These are phyloP conservation scores for Phytophthora sansomeana DNA, from an alignment of 352 stramenopile species.

Conservation along the genomic window DNA sequence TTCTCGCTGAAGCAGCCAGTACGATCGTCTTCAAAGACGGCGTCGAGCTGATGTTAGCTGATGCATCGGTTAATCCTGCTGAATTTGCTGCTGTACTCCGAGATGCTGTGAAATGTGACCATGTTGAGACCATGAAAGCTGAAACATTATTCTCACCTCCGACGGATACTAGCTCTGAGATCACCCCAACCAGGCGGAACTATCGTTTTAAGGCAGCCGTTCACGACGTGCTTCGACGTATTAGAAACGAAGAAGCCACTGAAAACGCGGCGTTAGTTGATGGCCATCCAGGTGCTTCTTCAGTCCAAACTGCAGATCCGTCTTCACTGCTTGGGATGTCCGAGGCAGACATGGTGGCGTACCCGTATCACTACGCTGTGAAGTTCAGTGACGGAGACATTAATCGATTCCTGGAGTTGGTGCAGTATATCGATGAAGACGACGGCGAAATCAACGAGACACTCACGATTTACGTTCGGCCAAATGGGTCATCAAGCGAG, in stretches of 20 bases:
- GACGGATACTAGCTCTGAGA: too few relatives aligned
- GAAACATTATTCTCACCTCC: too few relatives aligned
- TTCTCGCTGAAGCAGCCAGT: constrained; percentile 19
- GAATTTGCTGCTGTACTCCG: constrained; percentile 21
- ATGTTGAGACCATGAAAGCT: neutral
- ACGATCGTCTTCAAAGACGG: constrained; percentile 14
- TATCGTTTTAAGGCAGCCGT: too few relatives aligned
- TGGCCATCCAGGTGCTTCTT: neutral
- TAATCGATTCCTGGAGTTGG: constrained; percentile 5
- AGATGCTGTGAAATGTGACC: constrained; percentile 1
- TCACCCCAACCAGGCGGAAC: too few relatives aligned
- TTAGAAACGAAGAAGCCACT: neutral
- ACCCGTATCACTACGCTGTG: constrained; percentile 20
- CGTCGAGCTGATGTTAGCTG: constrained; percentile 11
- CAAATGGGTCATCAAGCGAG: neutral
- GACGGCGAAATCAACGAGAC: constrained; percentile 20
- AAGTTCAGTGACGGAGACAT: constrained; percentile 15
- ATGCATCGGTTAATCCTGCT: constrained; percentile 13
- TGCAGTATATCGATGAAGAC: constrained; percentile 15
- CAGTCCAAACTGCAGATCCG: neutral
- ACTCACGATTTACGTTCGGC: constrained; percentile 7
- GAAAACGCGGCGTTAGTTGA: neutral
- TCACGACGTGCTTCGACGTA: neutral
- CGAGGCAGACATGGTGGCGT: constrained; percentile 4
- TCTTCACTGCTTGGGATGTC: constrained; percentile 6